Percentiles rank a stretch among this genome's conserved stretches.
Conservation (phyloP, 2,329 filamentous ascomycete species). For the Blastomyces parvus region DNA sequence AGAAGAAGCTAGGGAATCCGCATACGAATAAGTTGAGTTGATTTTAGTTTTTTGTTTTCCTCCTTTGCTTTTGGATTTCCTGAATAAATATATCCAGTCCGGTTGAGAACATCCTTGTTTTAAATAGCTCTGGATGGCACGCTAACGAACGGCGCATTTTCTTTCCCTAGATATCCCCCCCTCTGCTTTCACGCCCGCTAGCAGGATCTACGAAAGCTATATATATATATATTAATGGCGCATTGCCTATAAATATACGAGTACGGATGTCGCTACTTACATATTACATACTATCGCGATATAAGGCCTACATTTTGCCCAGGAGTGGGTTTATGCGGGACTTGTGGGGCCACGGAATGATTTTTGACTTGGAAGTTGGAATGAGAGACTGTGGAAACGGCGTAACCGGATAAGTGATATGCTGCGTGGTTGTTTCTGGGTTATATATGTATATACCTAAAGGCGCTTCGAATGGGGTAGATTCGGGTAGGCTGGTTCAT, state of each 20-base stretch:
- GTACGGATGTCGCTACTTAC: neutral
- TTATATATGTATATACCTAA: neutral
- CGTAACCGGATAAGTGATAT: neutral
- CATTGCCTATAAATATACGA: neutral
- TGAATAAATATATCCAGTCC: neutral
- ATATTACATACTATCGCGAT: neutral
- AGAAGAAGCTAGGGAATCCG: conserved; percentile 31
- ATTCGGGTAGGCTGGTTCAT: neutral
- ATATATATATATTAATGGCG: neutral
- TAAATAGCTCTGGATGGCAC: neutral
- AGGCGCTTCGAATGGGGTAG: neutral
- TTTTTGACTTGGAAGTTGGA: neutral
- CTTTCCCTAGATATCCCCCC: conserved; percentile 27
- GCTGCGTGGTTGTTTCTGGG: neutral
- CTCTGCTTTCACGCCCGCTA: conserved; percentile 37
- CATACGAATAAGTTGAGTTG: conserved; percentile 19
- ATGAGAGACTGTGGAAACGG: neutral
- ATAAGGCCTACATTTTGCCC: neutral
- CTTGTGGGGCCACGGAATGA: neutral
- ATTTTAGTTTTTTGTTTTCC: neutral
- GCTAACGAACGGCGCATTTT: neutral
- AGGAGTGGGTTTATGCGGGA: neutral
- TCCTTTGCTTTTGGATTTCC: neutral
- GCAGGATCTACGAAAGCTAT: neutral
- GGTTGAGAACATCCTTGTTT: too few relatives aligned